Conservation (phyloP, 805 yeast species). For the Candida boleticola region DNA sequence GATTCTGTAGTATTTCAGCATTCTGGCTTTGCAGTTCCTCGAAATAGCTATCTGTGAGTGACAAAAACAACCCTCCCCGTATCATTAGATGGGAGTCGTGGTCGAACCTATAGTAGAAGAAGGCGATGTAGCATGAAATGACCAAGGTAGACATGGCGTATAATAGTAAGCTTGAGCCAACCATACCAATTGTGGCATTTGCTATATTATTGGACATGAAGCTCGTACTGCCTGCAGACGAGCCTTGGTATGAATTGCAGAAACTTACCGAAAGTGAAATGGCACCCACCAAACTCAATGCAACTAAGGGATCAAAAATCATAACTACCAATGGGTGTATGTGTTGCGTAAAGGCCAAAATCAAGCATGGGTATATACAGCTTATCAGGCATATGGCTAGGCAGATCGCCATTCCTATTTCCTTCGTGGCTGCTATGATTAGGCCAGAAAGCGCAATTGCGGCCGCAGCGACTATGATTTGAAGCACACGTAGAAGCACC, state of each 20-base stretch:
- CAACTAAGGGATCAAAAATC: background rate
- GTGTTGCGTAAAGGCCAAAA: background rate
- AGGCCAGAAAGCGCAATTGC: no score
- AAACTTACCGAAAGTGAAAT: background rate
- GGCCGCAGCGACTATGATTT: no score
- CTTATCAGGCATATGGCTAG: background rate
- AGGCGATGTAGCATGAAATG: background rate
- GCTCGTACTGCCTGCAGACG: no score
- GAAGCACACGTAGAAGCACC: no score
- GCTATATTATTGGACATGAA: no score
- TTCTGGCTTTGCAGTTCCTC: no score
- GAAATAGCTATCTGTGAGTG: no score
- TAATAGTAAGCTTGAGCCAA: background rate
- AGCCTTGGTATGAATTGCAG: no score
- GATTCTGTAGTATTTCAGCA: no score
- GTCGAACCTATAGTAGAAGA: background rate
- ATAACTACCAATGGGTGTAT: background rate
- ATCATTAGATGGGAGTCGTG: background rate
- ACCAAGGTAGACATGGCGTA: background rate
- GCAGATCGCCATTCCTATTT: background rate
- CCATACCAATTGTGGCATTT: background rate
- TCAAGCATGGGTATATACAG: background rate
- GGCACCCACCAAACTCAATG: background rate
- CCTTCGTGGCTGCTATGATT: background rate
- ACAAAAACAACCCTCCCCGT: background rate